Base-by-base conservation (phyloP, 495 filamentous ascomycete genomes). In the Trichoderma asperelloides region DNA sequence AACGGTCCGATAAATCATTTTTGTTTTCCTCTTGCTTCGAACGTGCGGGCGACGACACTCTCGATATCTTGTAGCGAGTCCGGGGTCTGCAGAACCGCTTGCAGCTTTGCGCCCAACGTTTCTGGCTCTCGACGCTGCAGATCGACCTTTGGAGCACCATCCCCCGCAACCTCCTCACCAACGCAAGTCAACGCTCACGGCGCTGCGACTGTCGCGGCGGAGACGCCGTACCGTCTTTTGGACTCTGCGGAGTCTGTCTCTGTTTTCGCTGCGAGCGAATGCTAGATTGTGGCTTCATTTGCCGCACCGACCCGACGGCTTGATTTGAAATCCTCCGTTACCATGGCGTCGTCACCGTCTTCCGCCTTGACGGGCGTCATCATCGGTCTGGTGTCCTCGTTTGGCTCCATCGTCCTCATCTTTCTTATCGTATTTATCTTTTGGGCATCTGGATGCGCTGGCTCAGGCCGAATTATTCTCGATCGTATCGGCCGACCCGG, bases 351-450 rank as follows among this genome's bases (percentile, higher is more conserved):
- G 67, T 69, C 72, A 67, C 70, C 74, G 66, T 67, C 65, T 64
- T 76, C 76, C 21, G 76, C 79, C 64, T 69, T 83, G 67, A 83
- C 91, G 75, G 95, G 96, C 76, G 89, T 98, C 71, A 80, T 98
- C 74, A 97, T 98, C 74, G 95, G 93, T 68, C 87, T 98, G 72
- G 80, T 97, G 62, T 97, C 96, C n/a, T 95, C 94, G 23, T 96
- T 98, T 78, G 95, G 94, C 39, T 96, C 93, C 47, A 95, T 93
- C 12, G 85, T 87, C 9, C 81, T 98, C 41, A 91, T 96, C 39
- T 87, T 89, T 41, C 71, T 93, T 41, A 82, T 98, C 63, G 88
- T 96, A 69, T 86, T 89, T 64, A 79, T 94, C 73, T 88, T 97
- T 73, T 97, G 96, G 78, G 97, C 96, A 79, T 95, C 98, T 78